Evolutionary conservation across 2,329 filamentous ascomycete species (phyloP).

Genomic region (Teratosphaeria viscida): DNA sequence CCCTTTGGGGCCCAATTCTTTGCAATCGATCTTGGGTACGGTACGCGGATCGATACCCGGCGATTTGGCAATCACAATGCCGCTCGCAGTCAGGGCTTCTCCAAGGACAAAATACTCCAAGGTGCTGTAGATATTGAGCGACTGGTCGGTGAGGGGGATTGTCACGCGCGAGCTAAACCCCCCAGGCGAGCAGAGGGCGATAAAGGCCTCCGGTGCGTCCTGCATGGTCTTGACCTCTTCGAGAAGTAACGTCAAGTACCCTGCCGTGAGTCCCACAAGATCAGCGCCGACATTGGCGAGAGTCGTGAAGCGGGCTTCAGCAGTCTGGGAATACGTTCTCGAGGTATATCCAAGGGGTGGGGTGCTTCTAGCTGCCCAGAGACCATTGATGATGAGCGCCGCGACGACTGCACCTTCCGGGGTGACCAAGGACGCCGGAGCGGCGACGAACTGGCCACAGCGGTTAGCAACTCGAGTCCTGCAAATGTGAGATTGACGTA

Average conservation of each 20-base stretch:
- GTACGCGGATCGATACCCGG: not conserved
- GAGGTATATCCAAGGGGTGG: not conserved
- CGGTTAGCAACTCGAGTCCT: too few species aligned
- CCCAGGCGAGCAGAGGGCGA: not conserved
- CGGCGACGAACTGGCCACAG: too few species aligned
- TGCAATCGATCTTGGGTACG: not conserved
- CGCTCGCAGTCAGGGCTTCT: not conserved
- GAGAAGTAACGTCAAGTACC: not conserved
- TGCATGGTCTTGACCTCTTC: not conserved
- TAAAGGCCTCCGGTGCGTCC: not conserved
- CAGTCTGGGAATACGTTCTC: not conserved
- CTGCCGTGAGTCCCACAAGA: not conserved
- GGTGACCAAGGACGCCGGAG: too few species aligned
- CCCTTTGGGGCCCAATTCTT: not conserved
- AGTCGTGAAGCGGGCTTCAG: not conserved
- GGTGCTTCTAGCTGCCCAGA: not conserved
- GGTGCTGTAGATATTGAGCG: not conserved
- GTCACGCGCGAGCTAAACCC: not conserved
- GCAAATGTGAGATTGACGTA: not conserved
- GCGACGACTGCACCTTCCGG: too few species aligned
- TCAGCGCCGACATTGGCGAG: not conserved
- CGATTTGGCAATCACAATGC: not conserved
- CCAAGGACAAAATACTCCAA: not conserved
- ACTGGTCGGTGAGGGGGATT: not conserved
- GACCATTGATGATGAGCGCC: not conserved